A percentile compares a stretch with the other conserved stretches of the same genome.
Conservation (phyloP, 495 filamentous ascomycete species). For the Pyrenula aspistea region DNA sequence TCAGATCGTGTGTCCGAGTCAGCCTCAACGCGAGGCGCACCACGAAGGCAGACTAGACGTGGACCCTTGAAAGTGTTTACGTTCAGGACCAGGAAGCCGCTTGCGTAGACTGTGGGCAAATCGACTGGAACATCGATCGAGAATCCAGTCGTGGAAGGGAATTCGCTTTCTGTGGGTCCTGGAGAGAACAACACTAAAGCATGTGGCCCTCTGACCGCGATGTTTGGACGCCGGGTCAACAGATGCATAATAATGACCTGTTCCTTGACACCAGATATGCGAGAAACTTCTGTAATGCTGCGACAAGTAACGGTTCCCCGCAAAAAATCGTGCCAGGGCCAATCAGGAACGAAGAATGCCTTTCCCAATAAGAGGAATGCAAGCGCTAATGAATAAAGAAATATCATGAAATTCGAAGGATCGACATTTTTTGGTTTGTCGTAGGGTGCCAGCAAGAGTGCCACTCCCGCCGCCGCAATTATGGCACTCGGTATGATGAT, state of each 20-base stretch:
- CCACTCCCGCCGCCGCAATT: background rate
- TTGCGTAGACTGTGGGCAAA: constrained; percentile 10
- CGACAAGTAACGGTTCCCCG: constrained; percentile 11
- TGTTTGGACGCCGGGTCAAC: constrained; percentile 5
- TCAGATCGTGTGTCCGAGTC: background rate
- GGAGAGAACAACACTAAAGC: background rate
- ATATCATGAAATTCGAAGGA: background rate
- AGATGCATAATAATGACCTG: constrained; percentile 19
- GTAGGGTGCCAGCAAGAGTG: background rate
- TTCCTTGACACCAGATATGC: constrained; percentile 14
- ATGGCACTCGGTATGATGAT: background rate
- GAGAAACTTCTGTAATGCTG: constrained; percentile 14
- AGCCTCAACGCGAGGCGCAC: background rate
- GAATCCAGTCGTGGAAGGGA: constrained; percentile 14
- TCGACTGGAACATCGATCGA: constrained; percentile 17
- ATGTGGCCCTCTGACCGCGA: background rate
- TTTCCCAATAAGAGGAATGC: background rate
- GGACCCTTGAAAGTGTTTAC: constrained; percentile 3
- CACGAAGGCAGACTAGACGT: background rate
- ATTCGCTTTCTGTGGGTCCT: constrained; percentile 15
- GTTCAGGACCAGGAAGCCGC: constrained; percentile 16
- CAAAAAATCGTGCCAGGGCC: constrained; percentile 24
- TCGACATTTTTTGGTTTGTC: background rate
- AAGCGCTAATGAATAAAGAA: background rate
- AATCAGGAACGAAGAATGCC: constrained; percentile 12